These are phyloP conservation scores for Corynespora cassiicola DNA, from an alignment of 2,329 filamentous ascomycete genomes.

Conservation along the genomic window DNA sequence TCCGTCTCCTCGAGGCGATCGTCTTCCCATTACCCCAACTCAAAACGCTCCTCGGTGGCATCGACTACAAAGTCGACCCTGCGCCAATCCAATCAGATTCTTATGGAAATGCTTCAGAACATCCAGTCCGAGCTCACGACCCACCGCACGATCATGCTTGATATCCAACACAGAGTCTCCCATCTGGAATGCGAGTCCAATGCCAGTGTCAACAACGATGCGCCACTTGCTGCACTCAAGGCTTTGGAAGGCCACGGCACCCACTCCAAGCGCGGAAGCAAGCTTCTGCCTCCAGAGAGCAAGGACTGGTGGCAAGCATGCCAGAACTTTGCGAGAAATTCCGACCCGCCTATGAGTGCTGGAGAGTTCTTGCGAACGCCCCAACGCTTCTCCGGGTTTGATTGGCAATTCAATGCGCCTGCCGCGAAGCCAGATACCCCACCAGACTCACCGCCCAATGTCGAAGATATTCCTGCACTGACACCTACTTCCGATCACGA, in stretches of 20 bases:
- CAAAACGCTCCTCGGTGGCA: conserved; percentile 26
- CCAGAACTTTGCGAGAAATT: conserved; percentile 33
- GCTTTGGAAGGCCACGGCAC: conserved; percentile 13
- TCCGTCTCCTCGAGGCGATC: conserved; percentile 6
- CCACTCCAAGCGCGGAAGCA: conserved; percentile 15
- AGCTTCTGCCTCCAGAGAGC: conserved; percentile 17
- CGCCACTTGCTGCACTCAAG: conserved; percentile 15
- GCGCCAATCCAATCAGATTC: conserved; percentile 28
- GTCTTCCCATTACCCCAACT: conserved; percentile 7
- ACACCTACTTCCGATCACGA: conserved; percentile 24
- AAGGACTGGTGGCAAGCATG: conserved; percentile 34
- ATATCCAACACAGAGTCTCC: conserved; percentile 35
- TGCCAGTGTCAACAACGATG: conserved; percentile 11
- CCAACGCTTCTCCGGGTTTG: conserved; percentile 28
- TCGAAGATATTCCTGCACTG: conserved; percentile 25
- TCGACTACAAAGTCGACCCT: conserved; percentile 35
- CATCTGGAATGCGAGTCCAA: conserved; percentile 31
- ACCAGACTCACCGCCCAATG: conserved; percentile 21
- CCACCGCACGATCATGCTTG: conserved; percentile 32
- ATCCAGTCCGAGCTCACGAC: conserved; percentile 33
- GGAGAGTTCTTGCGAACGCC: conserved; percentile 34
- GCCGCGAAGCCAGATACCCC: conserved; percentile 11
- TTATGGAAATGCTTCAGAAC: conserved; percentile 36
- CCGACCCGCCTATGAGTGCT: conserved; percentile 31
- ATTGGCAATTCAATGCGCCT: conserved; percentile 29